A percentile compares a stretch with the other conserved stretches of the same genome.
Conservation (phyloP, 208 protist species). For the Vickermania spadyakhi region DNA sequence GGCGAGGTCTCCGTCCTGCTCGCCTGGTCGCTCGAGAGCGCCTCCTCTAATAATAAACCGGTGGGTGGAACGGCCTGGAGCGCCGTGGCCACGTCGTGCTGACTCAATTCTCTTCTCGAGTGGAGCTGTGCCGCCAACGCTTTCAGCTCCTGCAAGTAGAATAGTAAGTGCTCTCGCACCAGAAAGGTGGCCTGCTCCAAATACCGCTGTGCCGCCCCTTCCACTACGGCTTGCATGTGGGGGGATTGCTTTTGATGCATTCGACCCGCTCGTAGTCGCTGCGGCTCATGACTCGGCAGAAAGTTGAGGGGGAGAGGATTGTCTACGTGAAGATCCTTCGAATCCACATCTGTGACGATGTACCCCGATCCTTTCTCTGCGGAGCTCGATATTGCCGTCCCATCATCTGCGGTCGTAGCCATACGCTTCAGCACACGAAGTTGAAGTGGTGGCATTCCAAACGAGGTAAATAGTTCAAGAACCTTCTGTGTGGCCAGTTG, state of each 20-base stretch:
- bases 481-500: slow-evolving; percentile 81
- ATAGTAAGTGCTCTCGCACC: slow-evolving; percentile 31
- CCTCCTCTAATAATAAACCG: slow-evolving; percentile 27
- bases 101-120: slow-evolving; percentile 29
- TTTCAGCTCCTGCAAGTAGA: slow-evolving; percentile 28
- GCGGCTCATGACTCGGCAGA: slow-evolving; percentile 66
- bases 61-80: too few species aligned
- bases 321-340: too few species aligned
- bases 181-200: slow-evolving; percentile 38
- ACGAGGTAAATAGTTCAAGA: slow-evolving; percentile 57
- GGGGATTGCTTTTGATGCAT: slow-evolving; percentile 66
- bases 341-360: too few species aligned
- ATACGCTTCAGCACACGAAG: background rate
- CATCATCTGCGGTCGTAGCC: background rate
- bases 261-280: slow-evolving; percentile 67
- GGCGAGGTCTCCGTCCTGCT: too few species aligned
- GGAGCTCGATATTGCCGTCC: too few species aligned
- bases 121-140: slow-evolving; percentile 36
- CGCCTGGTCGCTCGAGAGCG: slow-evolving; percentile 25
- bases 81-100: background rate
- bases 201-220: slow-evolving; percentile 57
- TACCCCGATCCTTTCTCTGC: slow-evolving; percentile 22
- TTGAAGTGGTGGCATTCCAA: slow-evolving; percentile 37
- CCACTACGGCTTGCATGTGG: slow-evolving; percentile 34
- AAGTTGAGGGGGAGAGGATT: too few species aligned